A percentile compares a stretch with the other conserved stretches of the same genome.
These are phyloP conservation scores for Umbilicus rupestris DNA, from an alignment of 164 flowering plant species.

Conservation along the genomic window DNA sequence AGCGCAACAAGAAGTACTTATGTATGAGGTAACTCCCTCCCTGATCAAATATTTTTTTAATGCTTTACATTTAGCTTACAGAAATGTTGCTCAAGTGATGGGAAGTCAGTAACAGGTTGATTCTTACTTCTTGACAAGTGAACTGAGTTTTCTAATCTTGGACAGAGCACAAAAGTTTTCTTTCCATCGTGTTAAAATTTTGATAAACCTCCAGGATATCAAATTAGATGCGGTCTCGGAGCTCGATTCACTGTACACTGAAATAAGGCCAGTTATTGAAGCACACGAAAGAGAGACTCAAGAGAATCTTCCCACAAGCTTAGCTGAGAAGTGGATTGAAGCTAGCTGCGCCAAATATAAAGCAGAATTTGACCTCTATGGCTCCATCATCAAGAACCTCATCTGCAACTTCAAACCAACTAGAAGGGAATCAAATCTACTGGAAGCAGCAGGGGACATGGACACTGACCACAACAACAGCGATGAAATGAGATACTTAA, in stretches of 20 bases:
- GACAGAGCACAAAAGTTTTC: not conserved
- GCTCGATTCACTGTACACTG: conserved; percentile 58
- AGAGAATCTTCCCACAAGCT: conserved; percentile 64
- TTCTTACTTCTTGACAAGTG: not conserved
- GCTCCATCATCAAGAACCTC: conserved; percentile 47
- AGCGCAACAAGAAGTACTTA: conserved; percentile 59
- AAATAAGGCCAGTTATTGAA: conserved; percentile 80
- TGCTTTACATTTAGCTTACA: not conserved
- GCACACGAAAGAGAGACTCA: conserved; percentile 83
- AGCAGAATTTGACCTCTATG: conserved; percentile 69
- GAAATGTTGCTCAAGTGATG: not conserved
- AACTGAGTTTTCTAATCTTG: not conserved
- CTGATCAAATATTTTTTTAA: not conserved
- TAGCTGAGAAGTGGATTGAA: conserved; percentile 88
- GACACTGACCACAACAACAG: not conserved
- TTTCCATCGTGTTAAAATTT: not conserved
- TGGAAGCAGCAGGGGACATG: not conserved
- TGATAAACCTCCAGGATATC: conserved; percentile 33
- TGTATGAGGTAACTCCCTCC: conserved; percentile 47
- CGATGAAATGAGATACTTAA: not conserved
- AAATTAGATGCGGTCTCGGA: conserved; percentile 41
- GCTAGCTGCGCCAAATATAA: conserved; percentile 58
- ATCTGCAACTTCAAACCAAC: conserved; percentile 18
- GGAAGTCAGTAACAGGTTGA: not conserved
- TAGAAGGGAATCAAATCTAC: not conserved